Conservation (phyloP, 2,329 filamentous ascomycete species). For the Paecilomyces sp. region DNA sequence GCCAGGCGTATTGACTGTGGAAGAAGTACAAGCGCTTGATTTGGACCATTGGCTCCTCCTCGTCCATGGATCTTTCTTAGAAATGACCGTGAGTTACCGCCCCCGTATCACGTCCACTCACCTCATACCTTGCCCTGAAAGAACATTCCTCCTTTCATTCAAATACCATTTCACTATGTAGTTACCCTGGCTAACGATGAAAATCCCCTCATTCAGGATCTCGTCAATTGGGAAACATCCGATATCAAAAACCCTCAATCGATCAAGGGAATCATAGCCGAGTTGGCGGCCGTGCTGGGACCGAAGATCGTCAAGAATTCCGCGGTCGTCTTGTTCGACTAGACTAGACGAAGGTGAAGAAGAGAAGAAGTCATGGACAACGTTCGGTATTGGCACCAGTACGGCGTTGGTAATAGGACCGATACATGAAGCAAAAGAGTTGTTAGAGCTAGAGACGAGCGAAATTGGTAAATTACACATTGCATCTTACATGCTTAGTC, state of each 20-base stretch:
- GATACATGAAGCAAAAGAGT: no score
- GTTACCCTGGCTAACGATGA: not conserved
- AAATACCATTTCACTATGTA: not conserved
- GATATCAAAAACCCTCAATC: slow-evolving; percentile 35
- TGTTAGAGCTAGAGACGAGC: no score
- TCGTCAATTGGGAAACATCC: slow-evolving; percentile 40
- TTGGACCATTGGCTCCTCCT: slow-evolving; percentile 38
- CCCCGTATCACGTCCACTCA: not conserved
- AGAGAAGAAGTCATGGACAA: no score
- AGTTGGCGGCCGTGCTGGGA: slow-evolving; percentile 39
- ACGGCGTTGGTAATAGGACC: no score
- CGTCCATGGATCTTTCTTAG: slow-evolving; percentile 33
- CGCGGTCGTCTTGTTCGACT: slow-evolving; percentile 33
- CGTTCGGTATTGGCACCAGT: no score
- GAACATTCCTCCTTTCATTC: not conserved
- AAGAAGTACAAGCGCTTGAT: slow-evolving; percentile 35
- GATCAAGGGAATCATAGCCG: slow-evolving; percentile 41
- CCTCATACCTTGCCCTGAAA: not conserved
- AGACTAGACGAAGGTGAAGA: slow-evolving; percentile 13
- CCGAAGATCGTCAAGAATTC: slow-evolving; percentile 34
- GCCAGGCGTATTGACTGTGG: slow-evolving; percentile 38
- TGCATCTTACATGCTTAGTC: no score
- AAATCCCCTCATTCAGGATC: slow-evolving; percentile 24
- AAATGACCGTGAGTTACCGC: slow-evolving; percentile 31
- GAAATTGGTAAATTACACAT: no score